Evolutionary conservation across 192 early-diverging fungal species (phyloP).

Genomic region (Piromyces finnis): DNA sequence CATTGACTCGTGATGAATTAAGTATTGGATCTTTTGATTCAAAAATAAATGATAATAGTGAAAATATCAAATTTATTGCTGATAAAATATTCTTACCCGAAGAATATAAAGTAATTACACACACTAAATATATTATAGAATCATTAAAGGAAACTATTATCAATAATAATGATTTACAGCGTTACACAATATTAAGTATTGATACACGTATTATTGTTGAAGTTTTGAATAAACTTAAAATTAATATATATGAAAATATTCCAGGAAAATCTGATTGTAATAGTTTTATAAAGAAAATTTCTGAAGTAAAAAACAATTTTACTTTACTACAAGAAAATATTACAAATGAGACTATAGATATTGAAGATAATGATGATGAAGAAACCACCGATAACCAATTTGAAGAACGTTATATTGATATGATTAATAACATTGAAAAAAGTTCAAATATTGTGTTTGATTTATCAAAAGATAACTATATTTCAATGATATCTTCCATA

Average conservation of each 20-base stretch:
- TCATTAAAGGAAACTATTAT: not conserved
- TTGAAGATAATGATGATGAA: not conserved
- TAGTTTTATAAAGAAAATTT: not conserved
- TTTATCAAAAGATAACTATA: not conserved
- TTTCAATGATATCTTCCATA: not conserved
- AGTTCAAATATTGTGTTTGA: not conserved
- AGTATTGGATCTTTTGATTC: not conserved
- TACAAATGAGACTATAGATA: not conserved
- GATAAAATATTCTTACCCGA: not conserved
- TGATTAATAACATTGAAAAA: not conserved
- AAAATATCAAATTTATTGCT: not conserved
- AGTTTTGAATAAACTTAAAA: not conserved
- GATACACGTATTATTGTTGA: not conserved
- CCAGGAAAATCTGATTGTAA: not conserved
- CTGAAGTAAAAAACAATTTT: not conserved
- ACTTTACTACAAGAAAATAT: not conserved
- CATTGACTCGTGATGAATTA: not conserved
- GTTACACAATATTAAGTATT: not conserved
- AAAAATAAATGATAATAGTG: not conserved
- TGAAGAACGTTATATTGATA: not conserved
- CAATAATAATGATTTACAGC: not conserved
- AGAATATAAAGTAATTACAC: not conserved
- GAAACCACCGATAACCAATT: not conserved
- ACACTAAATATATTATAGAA: not conserved
- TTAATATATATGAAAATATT: not conserved